Base-by-base conservation (phyloP, 2,329 filamentous ascomycete species). In the Thermoascus crustaceus region DNA sequence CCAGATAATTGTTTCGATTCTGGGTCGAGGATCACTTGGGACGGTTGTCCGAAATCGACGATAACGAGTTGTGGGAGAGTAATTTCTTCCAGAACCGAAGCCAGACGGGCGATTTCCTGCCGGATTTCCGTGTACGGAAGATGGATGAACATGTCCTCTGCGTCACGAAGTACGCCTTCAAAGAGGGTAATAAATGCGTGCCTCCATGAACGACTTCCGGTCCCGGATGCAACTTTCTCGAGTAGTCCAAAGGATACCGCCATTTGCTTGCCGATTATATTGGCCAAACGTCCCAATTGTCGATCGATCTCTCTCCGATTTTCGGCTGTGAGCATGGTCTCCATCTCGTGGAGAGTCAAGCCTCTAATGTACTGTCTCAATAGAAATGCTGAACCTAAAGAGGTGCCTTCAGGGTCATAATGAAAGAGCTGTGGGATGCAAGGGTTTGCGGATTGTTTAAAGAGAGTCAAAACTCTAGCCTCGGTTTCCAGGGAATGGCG, bases 141-240 rank as follows among this genome's bases (percentile, higher is more conserved):
- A 38, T 67, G 71, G 44, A 78, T 65, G 8, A 76, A 67, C 53
- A 72, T 70, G 39, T 78, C 73, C 48, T 78, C 75, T 10, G 67
- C 71, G 45, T 78, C 74, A 10, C 71, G 70, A 16, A 78, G 56
- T 6, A 68, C 55, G 7, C 64, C 57, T 48, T 77, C 73, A 13
- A 77, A 56, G 24, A 77, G 60, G 4, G 51, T 46, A 16, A 66
- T 54, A 44, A 77, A 78, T 8, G 67, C 68, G 37, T 70, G 64
- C 35, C 62, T 59, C 75, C 75, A 78, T 3, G 67, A 68, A n/a
- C 44, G 47, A 37, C 54, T 63, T 10, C 71, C 69, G 16, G 52
- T 53, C n/a, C 66, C 64, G 9, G 51, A 51, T 27, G 64, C 63
- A 4, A 73, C 69, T 34, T 62, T 58, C 26, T 65, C 61, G 6